phyloP scores from a whole-genome alignment of 1,284 basidiomycete genomes.

The Lignosus rhinocerotis region DNA sequence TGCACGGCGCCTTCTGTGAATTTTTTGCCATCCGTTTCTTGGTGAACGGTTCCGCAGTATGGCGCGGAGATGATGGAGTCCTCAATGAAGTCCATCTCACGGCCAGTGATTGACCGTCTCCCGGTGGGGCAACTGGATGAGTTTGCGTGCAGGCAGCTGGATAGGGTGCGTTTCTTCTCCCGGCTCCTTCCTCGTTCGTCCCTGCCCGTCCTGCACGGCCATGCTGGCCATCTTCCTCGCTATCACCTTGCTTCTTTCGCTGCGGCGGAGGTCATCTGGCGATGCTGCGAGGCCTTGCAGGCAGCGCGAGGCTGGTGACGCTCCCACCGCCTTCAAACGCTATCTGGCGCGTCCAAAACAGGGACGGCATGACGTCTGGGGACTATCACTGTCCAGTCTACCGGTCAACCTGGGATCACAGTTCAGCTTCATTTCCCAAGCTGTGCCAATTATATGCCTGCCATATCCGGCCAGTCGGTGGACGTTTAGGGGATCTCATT shows the following conservation, averaged over 20 bases:
- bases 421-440: not conserved
- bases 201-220: not conserved
- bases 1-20: not conserved
- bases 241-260: not conserved
- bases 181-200: not conserved
- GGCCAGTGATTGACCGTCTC: conserved; percentile 81
- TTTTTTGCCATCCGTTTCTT: not conserved
- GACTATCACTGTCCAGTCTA: not conserved
- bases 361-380: conserved; percentile 6
- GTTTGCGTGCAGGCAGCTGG: conserved; percentile 85
- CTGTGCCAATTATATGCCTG: conserved; percentile 7
- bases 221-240: not conserved
- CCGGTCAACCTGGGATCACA: not conserved
- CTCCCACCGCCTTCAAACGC: conserved; percentile 2
- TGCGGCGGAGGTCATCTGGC: conserved; percentile 11
- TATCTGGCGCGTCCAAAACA: not conserved
- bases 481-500: not conserved
- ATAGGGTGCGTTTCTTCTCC: conserved; percentile 54
- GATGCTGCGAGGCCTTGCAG: conserved; percentile 13
- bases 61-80: conserved; percentile 89
- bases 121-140: conserved; percentile 82
- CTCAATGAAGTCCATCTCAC: conserved; percentile 79
- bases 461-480: not conserved
- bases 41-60: conserved; percentile 49
- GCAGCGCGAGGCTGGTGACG: conserved; percentile 4